A percentile compares a stretch with the other conserved stretches of the same genome.
phyloP scores from a whole-genome alignment of 495 filamentous ascomycete genomes.

The Xylaria bambusicola region DNA sequence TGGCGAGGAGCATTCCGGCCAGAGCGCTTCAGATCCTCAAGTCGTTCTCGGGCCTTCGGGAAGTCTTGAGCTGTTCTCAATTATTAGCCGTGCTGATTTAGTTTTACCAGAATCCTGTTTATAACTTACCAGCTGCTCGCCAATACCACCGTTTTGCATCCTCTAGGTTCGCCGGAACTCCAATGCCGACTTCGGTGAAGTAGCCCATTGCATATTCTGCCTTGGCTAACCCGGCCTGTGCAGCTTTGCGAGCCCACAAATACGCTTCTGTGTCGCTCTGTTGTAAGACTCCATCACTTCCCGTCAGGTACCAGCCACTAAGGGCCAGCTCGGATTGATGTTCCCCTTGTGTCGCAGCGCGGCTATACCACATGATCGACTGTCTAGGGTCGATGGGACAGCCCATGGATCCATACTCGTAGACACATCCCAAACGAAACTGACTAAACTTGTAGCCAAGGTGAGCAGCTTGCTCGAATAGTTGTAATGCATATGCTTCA shows the following conservation, averaged over 20 bases:
- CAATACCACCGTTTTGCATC: conserved; percentile 99
- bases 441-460: conserved; percentile 95
- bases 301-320: conserved; percentile 95
- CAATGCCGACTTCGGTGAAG: conserved; percentile 94
- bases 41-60: conserved; percentile 84
- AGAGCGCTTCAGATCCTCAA: conserved; percentile 86
- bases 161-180: conserved; percentile 80
- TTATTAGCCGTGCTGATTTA: not conserved
- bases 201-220: conserved; percentile 98
- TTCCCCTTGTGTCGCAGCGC: conserved; percentile 89
- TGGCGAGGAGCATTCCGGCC: conserved; percentile 66
- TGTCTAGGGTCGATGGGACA: conserved; percentile 77
- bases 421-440: conserved; percentile 82
- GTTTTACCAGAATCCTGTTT: not conserved
- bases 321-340: conserved; percentile 92
- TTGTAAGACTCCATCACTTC: conserved; percentile 80
- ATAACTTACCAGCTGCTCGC: conserved; percentile 91
- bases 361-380: conserved; percentile 90
- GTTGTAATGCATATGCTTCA: conserved; percentile 70
- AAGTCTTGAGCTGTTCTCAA: conserved; percentile 79
- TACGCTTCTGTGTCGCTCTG: conserved; percentile 97
- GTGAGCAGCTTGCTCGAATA: conserved; percentile 87
- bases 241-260: conserved; percentile 94
- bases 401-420: conserved; percentile 86
- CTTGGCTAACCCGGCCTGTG: conserved; percentile 79